Evolutionary conservation across 2,329 filamentous ascomycete genomes (phyloP), one percentile per base, ranked within the genome.

Genomic region (Sporothrix phasma): DNA sequence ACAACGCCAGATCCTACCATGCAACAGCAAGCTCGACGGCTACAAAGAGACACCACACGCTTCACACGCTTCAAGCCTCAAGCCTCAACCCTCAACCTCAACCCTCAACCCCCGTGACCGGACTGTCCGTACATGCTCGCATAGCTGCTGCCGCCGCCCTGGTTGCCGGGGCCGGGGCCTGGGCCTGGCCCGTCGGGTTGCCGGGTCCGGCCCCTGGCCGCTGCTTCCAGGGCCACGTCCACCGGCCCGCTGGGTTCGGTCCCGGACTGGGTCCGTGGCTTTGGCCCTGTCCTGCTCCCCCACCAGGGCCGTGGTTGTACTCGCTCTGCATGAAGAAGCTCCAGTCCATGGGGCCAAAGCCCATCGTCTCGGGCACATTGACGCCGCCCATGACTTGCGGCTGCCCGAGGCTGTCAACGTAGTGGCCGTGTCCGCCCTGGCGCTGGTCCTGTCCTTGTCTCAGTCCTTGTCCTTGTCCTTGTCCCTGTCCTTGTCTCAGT

Each of bases 291-390:
- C 34, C 34, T 10, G 8, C 51, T 6, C 17, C 49, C 7, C 15
- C 54, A 13, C 26, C 60, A 26, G 41, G 41, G n/a, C 46, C 56
- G 64, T 22, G 59, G 6, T 43, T 47, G 64, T 78, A 78, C 62
- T 66, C 64, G 73, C 64, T 64, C 43, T 79, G 76, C 69, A 81
- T 74, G 60, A 81, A 71, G 43, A 77, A 78, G 31, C 75, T 76
- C 79, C 79, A 82, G 68, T 82, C 79, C 78, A 81, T 78, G 34
- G 77, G 68, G 0, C 68, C 69, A 53, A 73, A 69, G 47, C 73
- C 74, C 53, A 72, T 65, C 41, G 65, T 61, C 5, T 66, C 68
- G 26, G 65, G 68, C 3, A 67, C 64, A 17, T 43, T 58, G 54
- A 54, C 51, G 8, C 29, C 34, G 49, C 70, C 71, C 29, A 70